Evolutionary conservation across 2,329 filamentous ascomycete genomes (phyloP).

Genomic region (Xylariaceae sp.): DNA sequence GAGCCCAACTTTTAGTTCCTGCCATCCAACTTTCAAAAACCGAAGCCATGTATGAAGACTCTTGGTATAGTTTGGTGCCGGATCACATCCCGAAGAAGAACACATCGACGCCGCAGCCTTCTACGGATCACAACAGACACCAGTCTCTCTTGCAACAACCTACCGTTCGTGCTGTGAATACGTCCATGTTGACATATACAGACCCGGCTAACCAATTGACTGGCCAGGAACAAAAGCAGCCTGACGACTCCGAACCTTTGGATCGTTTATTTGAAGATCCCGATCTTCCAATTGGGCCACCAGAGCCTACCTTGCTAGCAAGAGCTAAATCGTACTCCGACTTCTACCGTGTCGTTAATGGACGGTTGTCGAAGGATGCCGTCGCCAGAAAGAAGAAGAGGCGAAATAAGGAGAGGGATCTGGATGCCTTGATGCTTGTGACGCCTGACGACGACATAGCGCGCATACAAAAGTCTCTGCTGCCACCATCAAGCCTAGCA

Average conservation of each 20-base stretch:
- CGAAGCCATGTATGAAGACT: slow-evolving; percentile 68
- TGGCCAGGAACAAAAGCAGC: slow-evolving; percentile 47
- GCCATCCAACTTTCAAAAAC: neutral
- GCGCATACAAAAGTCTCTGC: slow-evolving; percentile 18
- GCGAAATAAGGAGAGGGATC: slow-evolving; percentile 40
- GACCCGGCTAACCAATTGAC: slow-evolving; percentile 12
- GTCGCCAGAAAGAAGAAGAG: slow-evolving; percentile 36
- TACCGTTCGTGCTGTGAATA: slow-evolving; percentile 44
- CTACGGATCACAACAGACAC: slow-evolving; percentile 56
- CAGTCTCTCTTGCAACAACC: slow-evolving; percentile 64
- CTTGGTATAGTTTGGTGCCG: slow-evolving; percentile 74
- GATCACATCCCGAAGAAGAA: slow-evolving; percentile 50
- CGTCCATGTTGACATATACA: slow-evolving; percentile 16
- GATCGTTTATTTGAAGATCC: slow-evolving; percentile 53
- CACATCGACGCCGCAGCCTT: slow-evolving; percentile 38
- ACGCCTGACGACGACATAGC: slow-evolving; percentile 25
- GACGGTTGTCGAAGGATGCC: slow-evolving; percentile 50
- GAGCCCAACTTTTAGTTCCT: neutral
- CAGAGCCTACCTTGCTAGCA: slow-evolving; percentile 57
- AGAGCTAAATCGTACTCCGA: slow-evolving; percentile 74
- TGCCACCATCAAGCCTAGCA: slow-evolving; percentile 42
- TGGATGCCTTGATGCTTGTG: slow-evolving; percentile 45
- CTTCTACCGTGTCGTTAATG: slow-evolving; percentile 60
- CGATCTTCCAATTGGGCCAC: slow-evolving; percentile 53
- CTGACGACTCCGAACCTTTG: slow-evolving; percentile 50